Percentiles rank a stretch among this genome's conserved stretches.
Conservation (phyloP, 768 basidiomycete species). For the Lenzites betulinus region DNA sequence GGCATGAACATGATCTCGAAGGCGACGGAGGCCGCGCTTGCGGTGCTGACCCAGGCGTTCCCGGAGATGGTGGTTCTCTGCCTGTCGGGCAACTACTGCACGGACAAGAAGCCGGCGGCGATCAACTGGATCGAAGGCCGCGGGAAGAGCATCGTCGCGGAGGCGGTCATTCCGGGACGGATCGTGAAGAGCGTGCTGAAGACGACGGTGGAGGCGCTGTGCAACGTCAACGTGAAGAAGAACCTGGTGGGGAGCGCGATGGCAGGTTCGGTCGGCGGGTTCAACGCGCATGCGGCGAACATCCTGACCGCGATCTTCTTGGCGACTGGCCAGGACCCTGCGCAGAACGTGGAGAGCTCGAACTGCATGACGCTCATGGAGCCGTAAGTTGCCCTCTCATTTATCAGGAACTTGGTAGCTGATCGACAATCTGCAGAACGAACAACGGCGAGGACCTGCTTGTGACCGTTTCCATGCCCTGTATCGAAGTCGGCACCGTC, state of each 20-base stretch:
- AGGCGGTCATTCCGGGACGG: constrained; percentile 88
- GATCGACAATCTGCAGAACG: constrained; percentile 47
- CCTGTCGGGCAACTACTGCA: constrained; percentile 97
- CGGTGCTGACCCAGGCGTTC: constrained; percentile 73
- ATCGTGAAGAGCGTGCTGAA: constrained; percentile 90
- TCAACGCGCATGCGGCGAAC: constrained; percentile 98
- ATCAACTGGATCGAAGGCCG: constrained; percentile 99
- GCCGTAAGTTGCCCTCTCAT: constrained; percentile 60
- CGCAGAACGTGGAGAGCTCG: constrained; percentile 98
- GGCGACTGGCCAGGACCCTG: constrained; percentile 98
- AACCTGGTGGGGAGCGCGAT: constrained; percentile 96
- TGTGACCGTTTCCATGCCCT: constrained; percentile 97
- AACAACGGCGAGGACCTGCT: constrained; percentile 91
- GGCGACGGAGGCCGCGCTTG: constrained; percentile 94
- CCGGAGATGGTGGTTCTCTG: constrained; percentile 91
- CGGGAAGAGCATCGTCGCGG: constrained; percentile 97
- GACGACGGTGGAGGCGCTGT: constrained; percentile 88
- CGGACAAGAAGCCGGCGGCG: constrained; percentile 99
- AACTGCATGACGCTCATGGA: constrained; percentile 99
- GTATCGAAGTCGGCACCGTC: constrained; percentile 97
- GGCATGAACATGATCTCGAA: constrained; percentile 99
- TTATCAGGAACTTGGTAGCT: background rate
- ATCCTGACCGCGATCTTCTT: constrained; percentile 95
- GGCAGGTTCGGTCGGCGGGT: constrained; percentile 97
- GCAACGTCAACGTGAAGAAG: constrained; percentile 95